Evolutionary conservation across 345 rosid species (phyloP), one percentile per base, ranked within the genome.

Genomic region (Sisymbrium irio): DNA sequence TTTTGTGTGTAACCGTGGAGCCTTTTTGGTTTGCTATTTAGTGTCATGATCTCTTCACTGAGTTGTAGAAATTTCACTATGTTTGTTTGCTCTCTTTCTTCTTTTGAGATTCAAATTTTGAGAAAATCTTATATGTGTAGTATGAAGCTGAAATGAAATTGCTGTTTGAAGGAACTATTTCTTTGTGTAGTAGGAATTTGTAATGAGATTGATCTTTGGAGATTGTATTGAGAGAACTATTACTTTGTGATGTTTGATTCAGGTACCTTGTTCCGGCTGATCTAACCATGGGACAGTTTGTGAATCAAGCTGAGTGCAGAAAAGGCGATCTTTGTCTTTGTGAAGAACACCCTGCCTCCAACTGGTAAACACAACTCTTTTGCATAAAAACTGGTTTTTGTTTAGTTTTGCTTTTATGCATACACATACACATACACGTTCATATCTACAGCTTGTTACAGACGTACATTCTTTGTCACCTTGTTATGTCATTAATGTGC

Each of bases 261-360:
- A 91, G 97, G 63, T 91, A 87, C 74, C 81, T 91, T 19, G 93
- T 91, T 58, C 97, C 96, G 0, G 93, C 93, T 47, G 96, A 89
- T 73, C 72, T 91, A 49, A 86, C 96, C 0, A 93, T 89, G 22
- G 96, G 96, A 12, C 96, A 89, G 65, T 91, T 91, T 58, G 93
- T 89, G n/a, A 77, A 91, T 89, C 73, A 89, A 87, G 77, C 85
- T 84, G 42, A 85, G 96, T 46, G 89, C 93, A 0, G 96, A 91
- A 57, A 91, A 84, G 76, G 91, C 91, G 0, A 89, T 91, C 64
- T 91, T 91, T 76, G 85, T 91, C 77, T 89, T 91, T 69, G 86
- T 91, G 53, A 87, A 88, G 72, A 83, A 85, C 76, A 87, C 87
- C 57, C 87, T 91, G 33, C 92, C 93, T 0, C 91, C 89, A 51